Conservation (phyloP, 805 yeast genomes). For the Cyberlindnera saturnus region DNA sequence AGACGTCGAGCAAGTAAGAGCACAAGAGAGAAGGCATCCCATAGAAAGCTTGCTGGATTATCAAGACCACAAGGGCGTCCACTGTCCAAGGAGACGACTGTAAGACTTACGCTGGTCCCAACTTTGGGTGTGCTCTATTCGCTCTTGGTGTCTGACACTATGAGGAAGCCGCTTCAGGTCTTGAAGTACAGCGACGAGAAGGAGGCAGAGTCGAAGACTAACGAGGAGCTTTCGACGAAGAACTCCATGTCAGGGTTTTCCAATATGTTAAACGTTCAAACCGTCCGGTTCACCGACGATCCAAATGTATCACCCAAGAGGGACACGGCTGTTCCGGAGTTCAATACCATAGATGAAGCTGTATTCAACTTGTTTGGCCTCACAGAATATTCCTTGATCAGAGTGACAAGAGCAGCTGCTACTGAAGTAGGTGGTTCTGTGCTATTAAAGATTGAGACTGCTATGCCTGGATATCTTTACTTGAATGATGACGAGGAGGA, state of each 20-base stretch:
- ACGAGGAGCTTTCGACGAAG: conserved; percentile 18
- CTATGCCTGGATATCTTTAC: conserved; percentile 44
- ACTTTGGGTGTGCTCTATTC: conserved; percentile 38
- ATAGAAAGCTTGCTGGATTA: conserved; percentile 3
- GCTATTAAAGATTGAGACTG: conserved; percentile 49
- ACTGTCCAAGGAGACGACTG: conserved; percentile 44
- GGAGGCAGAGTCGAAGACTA: conserved; percentile 9
- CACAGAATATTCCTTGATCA: conserved; percentile 37
- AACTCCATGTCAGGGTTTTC: conserved; percentile 19
- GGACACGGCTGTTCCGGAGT: conserved; percentile 25
- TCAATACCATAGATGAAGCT: conserved; percentile 39
- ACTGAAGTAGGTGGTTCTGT: conserved; percentile 44
- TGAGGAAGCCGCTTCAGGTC: conserved; percentile 19
- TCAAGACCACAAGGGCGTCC: conserved; percentile 33
- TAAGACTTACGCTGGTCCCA: conserved; percentile 42
- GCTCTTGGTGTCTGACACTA: conserved; percentile 30
- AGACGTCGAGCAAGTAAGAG: conserved; percentile 19
- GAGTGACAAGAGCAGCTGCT: conserved; percentile 52
- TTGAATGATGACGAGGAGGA: conserved; percentile 42
- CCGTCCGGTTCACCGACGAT: conserved; percentile 23
- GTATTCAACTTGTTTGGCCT: conserved; percentile 36
- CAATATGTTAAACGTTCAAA: conserved; percentile 16
- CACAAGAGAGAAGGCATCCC: conserved; percentile 8
- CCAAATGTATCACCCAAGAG: conserved; percentile 8
- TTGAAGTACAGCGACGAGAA: conserved; percentile 15